Evolutionary conservation across 768 basidiomycete species (phyloP).

Genomic region (Leccinum uliginosum): DNA sequence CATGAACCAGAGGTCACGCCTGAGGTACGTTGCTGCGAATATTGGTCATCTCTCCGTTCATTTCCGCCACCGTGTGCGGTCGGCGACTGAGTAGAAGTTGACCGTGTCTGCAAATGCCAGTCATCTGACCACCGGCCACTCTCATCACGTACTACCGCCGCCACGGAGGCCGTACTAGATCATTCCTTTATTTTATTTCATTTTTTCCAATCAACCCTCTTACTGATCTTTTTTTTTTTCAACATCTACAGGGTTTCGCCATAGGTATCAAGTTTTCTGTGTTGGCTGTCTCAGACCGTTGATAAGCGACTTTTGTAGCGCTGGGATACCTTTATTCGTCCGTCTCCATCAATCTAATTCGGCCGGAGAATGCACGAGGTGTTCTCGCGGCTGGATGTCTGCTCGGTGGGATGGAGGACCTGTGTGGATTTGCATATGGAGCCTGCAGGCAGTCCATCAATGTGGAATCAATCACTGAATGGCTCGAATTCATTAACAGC

Average conservation of each 20-base stretch:
- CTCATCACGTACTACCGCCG: constrained; percentile 13
- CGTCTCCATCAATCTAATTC: constrained; percentile 61
- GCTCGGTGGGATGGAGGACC: constrained; percentile 83
- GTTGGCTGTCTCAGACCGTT: constrained; percentile 8
- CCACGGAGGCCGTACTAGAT: constrained; percentile 21
- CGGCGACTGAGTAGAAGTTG: constrained; percentile 15
- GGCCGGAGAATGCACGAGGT: constrained; percentile 75
- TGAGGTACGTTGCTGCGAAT: constrained; percentile 53
- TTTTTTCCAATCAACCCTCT: not conserved
- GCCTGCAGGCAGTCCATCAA: constrained; percentile 72
- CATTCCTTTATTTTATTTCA: constrained; percentile 8
- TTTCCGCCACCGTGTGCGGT: constrained; percentile 29
- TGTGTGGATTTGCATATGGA: constrained; percentile 75
- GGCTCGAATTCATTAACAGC: constrained; percentile 73
- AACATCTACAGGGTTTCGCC: constrained; percentile 55
- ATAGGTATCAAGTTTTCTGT: constrained; percentile 47
- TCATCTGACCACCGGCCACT: constrained; percentile 15
- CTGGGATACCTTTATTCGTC: constrained; percentile 80
- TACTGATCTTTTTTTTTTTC: constrained; percentile 12
- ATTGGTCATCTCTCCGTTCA: constrained; percentile 24
- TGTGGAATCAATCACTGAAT: constrained; percentile 67
- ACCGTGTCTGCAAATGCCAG: constrained; percentile 15
- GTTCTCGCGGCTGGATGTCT: constrained; percentile 83
- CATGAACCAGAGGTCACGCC: constrained; percentile 79
- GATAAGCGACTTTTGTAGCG: constrained; percentile 40